A percentile compares a stretch with the other conserved stretches of the same genome.
Conservation (phyloP, 305 asterid genomes). For the Andrographis paniculata region DNA sequence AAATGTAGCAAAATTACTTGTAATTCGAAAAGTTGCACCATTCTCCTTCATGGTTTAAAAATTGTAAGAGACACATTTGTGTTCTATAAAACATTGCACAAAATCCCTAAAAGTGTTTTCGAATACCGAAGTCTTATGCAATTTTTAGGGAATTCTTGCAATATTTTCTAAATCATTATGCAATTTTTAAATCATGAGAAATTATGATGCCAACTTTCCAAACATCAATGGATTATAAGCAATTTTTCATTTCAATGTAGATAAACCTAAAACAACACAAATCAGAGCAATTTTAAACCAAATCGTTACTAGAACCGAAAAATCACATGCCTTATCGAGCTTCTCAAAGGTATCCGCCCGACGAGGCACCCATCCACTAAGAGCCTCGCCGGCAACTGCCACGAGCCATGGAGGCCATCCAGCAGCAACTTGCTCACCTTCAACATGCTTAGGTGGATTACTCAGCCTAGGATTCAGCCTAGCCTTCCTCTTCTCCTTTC, state of each 20-base stretch:
- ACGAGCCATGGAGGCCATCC: conserved; percentile 97
- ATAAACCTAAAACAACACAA: not conserved
- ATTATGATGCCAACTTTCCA: no score
- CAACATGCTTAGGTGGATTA: conserved; percentile 66
- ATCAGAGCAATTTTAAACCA: not conserved
- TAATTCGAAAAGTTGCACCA: no score
- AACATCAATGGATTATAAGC: no score
- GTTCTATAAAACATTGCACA: no score
- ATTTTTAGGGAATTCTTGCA: no score
- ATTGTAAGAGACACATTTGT: no score
- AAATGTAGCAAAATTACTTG: no score
- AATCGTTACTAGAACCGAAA: conserved; percentile 7
- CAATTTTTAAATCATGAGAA: no score
- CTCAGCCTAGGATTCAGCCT: conserved; percentile 75
- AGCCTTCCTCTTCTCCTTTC: conserved; percentile 63
- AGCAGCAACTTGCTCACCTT: conserved; percentile 91
- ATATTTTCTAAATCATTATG: no score
- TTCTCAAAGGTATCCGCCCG: conserved; percentile 85
- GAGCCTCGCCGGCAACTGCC: conserved; percentile 88
- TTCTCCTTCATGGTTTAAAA: no score
- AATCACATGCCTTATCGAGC: conserved; percentile 58
- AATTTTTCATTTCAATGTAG: not conserved
- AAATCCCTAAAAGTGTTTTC: no score
- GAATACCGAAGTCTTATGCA: no score
- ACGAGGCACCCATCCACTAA: conserved; percentile 84